Conservation (phyloP, 2,329 filamentous ascomycete genomes). For the Neofusicoccum kwambonambiense region DNA sequence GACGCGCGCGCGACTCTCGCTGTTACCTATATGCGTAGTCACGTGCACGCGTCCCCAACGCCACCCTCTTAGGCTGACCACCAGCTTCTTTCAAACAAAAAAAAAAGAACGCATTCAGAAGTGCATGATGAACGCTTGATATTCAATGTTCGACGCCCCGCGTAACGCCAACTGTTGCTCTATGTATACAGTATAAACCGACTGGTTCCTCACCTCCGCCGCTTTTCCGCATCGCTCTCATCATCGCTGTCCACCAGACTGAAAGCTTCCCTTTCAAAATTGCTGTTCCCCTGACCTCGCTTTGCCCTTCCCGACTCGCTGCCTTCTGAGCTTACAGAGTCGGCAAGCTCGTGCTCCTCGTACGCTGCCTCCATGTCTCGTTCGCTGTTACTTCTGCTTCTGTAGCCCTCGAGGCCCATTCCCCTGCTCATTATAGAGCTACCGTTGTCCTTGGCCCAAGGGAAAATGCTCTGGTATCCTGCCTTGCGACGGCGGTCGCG, state of each 20-base stretch:
- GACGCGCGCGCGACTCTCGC: not conserved
- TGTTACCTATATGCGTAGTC: not conserved
- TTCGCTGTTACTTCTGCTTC: slow-evolving; percentile 38
- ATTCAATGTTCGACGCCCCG: not conserved
- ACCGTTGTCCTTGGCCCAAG: slow-evolving; percentile 32
- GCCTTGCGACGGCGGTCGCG: slow-evolving; percentile 50
- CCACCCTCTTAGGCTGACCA: not conserved
- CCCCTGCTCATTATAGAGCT: slow-evolving; percentile 44
- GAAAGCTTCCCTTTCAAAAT: slow-evolving; percentile 30
- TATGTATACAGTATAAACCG: not conserved
- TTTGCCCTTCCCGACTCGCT: slow-evolving; percentile 25
- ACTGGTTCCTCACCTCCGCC: not conserved
- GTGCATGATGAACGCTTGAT: too few relatives aligned
- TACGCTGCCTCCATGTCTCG: slow-evolving; percentile 61
- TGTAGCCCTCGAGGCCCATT: slow-evolving; percentile 50
- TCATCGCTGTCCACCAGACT: slow-evolving; percentile 11
- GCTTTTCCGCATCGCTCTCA: slow-evolving; percentile 16
- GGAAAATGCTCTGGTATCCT: slow-evolving; percentile 46
- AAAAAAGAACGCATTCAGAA: too few relatives aligned
- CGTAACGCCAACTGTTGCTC: not conserved
- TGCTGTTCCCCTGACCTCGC: slow-evolving; percentile 27
- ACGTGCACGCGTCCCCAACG: not conserved
- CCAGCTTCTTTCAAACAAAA: not conserved
- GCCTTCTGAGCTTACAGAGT: slow-evolving; percentile 41
- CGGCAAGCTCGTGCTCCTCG: slow-evolving; percentile 61